These are phyloP conservation scores for Thermochaetoides dissita DNA, from an alignment of 2,329 filamentous ascomycete genomes.

Conservation along the genomic window DNA sequence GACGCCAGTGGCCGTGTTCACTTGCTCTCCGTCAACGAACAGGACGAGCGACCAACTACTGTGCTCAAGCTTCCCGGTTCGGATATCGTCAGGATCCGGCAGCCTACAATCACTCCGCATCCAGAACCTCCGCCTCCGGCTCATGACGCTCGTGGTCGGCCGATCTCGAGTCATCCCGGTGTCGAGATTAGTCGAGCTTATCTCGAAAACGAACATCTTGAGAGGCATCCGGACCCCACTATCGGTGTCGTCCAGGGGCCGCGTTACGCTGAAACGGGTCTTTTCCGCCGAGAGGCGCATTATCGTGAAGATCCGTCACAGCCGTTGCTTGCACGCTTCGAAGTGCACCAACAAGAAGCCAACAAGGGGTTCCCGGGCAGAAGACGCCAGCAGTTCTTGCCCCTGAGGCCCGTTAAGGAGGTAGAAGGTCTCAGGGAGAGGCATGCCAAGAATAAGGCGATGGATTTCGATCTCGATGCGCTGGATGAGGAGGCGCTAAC, in stretches of 20 bases:
- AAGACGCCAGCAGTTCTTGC: neutral
- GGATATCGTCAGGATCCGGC: conserved; percentile 17
- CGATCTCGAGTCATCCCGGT: conserved; percentile 16
- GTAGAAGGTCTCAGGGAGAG: neutral
- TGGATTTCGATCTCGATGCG: conserved; percentile 3
- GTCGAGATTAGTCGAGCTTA: conserved; percentile 18
- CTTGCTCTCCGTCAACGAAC: conserved; percentile 35
- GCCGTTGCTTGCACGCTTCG: conserved; percentile 31
- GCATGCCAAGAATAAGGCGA: conserved; percentile 2
- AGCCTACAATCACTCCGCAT: conserved; percentile 36
- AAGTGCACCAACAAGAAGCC: conserved; percentile 31
- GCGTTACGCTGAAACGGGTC: conserved; percentile 30
- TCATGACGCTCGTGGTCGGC: conserved; percentile 11
- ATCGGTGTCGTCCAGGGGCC: conserved; percentile 44
- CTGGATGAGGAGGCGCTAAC: conserved; percentile 12
- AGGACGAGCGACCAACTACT: conserved; percentile 21
- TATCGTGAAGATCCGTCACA: conserved; percentile 25
- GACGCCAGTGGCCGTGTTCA: conserved; percentile 49
- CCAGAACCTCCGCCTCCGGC: conserved; percentile 31
- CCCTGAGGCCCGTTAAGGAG: conserved; percentile 1
- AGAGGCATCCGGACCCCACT: conserved; percentile 28
- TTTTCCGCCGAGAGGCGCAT: conserved; percentile 38
- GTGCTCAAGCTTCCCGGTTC: conserved; percentile 15
- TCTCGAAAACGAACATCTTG: conserved; percentile 28
- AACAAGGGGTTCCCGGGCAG: conserved; percentile 6